Evolutionary conservation across 352 stramenopile genomes (phyloP).

Genomic region (Globisporangium megalacanthum): DNA sequence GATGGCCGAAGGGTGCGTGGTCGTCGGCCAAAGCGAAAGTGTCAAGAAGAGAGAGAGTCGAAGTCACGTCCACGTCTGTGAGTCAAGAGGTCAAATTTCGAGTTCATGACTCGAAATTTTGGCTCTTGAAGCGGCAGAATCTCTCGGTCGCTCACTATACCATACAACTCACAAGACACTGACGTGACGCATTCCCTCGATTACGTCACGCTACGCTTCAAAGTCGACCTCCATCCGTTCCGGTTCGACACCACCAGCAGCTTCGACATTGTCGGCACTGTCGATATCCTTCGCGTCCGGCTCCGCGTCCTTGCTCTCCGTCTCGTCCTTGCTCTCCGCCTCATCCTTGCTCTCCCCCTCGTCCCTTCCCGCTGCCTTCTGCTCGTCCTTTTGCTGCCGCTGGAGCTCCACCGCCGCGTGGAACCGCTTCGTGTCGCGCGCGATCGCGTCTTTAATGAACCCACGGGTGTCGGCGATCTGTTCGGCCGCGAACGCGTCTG

Average conservation of each 20-base stretch:
- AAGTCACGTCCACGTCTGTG: too few species aligned
- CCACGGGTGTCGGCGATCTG: slow-evolving; percentile 29
- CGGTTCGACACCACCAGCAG: not conserved
- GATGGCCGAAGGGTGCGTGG: too few species aligned
- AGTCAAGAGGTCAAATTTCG: too few species aligned
- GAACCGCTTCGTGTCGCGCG: slow-evolving; percentile 23
- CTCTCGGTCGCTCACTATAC: too few species aligned
- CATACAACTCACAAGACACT: not conserved
- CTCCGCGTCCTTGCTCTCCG: not conserved
- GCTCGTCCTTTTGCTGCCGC: slow-evolving; percentile 5
- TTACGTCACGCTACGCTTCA: not conserved
- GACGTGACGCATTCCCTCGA: not conserved
- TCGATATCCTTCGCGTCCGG: not conserved
- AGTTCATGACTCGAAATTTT: too few species aligned
- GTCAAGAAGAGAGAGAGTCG: too few species aligned
- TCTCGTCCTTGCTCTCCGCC: not conserved
- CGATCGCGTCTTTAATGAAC: slow-evolving; percentile 31
- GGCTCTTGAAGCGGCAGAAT: too few species aligned
- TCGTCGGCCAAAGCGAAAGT: too few species aligned
- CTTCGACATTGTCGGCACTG: not conserved
- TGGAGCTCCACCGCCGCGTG: slow-evolving; percentile 15
- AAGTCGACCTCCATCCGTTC: not conserved
- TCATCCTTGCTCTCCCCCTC: not conserved
- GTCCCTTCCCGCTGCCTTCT: not conserved
- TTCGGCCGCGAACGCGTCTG: slow-evolving; percentile 31